Conservation (phyloP, 371 early-diverging fungal species). For the Mortierella polycephala region DNA sequence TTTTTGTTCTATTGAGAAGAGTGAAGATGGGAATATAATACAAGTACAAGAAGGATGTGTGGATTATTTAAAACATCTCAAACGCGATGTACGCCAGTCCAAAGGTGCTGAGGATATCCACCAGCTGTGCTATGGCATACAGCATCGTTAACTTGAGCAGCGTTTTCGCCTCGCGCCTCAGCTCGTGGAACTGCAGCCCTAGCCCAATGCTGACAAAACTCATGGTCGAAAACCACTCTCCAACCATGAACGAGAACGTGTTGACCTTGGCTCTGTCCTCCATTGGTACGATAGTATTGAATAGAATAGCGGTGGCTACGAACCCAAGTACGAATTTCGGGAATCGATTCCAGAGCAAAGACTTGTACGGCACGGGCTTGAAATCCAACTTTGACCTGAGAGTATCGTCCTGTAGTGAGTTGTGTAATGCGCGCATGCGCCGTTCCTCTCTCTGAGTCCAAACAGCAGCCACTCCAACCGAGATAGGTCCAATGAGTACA, state of each 20-base stretch:
- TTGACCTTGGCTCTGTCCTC: conserved; percentile 59
- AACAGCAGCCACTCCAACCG: conserved; percentile 66
- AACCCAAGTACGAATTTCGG: conserved; percentile 74
- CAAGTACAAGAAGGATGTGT: neutral
- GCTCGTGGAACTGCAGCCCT: conserved; percentile 64
- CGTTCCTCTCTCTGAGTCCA: conserved; percentile 67
- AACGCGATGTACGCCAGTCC: conserved; percentile 68
- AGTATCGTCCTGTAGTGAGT: conserved; percentile 31
- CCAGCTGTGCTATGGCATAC: conserved; percentile 67
- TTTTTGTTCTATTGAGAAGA: neutral
- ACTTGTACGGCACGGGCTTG: conserved; percentile 43
- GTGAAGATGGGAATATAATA: neutral
- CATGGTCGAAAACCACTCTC: conserved; percentile 72
- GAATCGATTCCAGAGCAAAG: conserved; percentile 67
- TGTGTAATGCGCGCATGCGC: conserved; percentile 26
- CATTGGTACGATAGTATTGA: conserved; percentile 63
- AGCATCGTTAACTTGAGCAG: conserved; percentile 64
- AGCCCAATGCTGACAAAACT: conserved; percentile 72
- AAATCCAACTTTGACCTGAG: conserved; percentile 27
- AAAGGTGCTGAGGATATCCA: conserved; percentile 66
- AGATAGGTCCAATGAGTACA: conserved; percentile 69
- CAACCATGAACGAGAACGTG: conserved; percentile 66
- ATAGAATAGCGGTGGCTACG: conserved; percentile 66
- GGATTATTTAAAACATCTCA: conserved; percentile 37
- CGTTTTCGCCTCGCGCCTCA: conserved; percentile 61